Conservation (phyloP, 192 early-diverging fungal genomes). For the Coemansia sp. region DNA sequence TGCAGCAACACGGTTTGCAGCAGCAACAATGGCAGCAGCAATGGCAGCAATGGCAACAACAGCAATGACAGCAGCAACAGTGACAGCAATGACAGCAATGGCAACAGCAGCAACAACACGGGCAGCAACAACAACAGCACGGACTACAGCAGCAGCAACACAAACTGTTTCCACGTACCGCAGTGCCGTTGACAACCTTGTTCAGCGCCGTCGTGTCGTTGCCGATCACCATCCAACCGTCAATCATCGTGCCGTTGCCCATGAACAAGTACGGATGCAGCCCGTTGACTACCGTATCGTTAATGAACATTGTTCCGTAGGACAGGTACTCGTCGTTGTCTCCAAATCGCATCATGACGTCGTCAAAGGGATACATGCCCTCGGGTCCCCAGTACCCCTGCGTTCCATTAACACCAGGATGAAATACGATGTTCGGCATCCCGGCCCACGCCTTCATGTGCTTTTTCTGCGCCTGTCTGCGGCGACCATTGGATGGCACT, state of each 20-base stretch:
- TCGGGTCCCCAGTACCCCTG: constrained; percentile 47
- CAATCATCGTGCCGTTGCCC: constrained; percentile 47
- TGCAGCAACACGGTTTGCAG: constrained; percentile 47
- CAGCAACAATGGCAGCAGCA: constrained; percentile 53
- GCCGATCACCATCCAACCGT: constrained; percentile 49
- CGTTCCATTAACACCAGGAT: constrained; percentile 34
- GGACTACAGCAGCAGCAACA: constrained; percentile 37
- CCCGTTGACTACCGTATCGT: constrained; percentile 45
- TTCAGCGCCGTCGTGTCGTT: constrained; percentile 43
- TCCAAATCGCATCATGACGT: constrained; percentile 44
- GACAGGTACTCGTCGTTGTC: constrained; percentile 42
- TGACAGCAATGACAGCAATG: constrained; percentile 27
- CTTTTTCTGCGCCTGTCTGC: constrained; percentile 9
- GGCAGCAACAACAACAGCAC: constrained; percentile 38
- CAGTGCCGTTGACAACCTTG: constrained; percentile 41
- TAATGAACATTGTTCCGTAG: constrained; percentile 52
- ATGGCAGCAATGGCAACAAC: constrained; percentile 46
- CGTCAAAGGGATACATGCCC: constrained; percentile 48
- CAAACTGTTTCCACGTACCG: constrained; percentile 30
- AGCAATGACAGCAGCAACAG: constrained; percentile 34
- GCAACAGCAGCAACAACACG: constrained; percentile 34
- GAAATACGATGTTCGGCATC: constrained; percentile 36
- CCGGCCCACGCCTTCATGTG: constrained; percentile 33
- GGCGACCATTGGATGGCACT: not conserved
- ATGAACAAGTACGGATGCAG: constrained; percentile 47